Conservation (phyloP, 805 yeast species). For the Yarrowia sp. region DNA sequence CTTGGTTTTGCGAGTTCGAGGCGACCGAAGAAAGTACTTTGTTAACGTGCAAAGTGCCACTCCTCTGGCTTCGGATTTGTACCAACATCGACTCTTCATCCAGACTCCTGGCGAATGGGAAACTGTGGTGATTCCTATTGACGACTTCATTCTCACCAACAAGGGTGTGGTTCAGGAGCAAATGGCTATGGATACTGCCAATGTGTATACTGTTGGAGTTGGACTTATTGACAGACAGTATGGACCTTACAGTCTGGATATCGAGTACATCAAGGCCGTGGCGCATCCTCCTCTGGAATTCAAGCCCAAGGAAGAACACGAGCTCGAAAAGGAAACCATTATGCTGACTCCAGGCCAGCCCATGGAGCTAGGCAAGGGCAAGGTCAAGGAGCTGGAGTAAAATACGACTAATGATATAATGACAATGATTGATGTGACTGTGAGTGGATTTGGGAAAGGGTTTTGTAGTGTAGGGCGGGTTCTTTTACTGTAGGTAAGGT, state of each 20-base stretch:
- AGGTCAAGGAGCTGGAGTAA: slow-evolving; percentile 15
- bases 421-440: neutral
- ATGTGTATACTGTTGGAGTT: slow-evolving; percentile 69
- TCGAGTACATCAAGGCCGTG: slow-evolving; percentile 70
- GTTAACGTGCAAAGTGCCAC: slow-evolving; percentile 80
- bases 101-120: slow-evolving; percentile 78
- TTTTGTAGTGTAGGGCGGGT: neutral
- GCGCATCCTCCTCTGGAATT: slow-evolving; percentile 22
- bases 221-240: slow-evolving; percentile 74
- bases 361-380: slow-evolving; percentile 8
- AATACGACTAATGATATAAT: neutral
- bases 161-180: slow-evolving; percentile 68
- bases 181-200: slow-evolving; percentile 55
- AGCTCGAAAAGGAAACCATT: neutral
- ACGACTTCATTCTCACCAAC: slow-evolving; percentile 77
- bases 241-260: slow-evolving; percentile 67
- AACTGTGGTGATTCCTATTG: slow-evolving; percentile 70
- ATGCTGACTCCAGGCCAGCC: slow-evolving; percentile 10
- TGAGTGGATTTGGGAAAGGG: too few relatives aligned
- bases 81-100: slow-evolving; percentile 74
- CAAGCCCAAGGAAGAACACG: slow-evolving; percentile 2
- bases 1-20: slow-evolving; percentile 65
- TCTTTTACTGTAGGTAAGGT: too few relatives aligned
- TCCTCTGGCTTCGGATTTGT: slow-evolving; percentile 71
- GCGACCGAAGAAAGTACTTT: slow-evolving; percentile 68